Conservation (phyloP, 2,329 filamentous ascomycete genomes). For the Aureobasidium lini region DNA sequence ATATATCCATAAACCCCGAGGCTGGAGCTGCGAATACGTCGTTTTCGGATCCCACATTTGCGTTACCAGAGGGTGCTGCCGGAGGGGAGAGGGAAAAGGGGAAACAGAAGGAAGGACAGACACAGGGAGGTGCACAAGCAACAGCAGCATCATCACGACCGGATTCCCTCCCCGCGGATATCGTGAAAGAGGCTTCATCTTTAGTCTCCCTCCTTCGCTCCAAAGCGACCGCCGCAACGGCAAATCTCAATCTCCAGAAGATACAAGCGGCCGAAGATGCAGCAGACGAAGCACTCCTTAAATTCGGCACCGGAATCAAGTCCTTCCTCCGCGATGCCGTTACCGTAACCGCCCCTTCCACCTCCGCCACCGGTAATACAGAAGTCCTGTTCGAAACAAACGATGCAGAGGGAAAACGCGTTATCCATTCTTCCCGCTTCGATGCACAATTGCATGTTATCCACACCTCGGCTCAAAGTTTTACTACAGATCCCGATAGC, state of each 20-base stretch:
- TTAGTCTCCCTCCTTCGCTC: constrained; percentile 69
- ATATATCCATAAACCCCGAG: constrained; percentile 54
- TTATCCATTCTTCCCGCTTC: constrained; percentile 89
- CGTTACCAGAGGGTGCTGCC: constrained; percentile 10
- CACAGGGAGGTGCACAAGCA: background rate
- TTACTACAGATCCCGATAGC: constrained; percentile 69
- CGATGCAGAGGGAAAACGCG: constrained; percentile 77
- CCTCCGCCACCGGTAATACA: constrained; percentile 5
- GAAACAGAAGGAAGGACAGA: constrained; percentile 18
- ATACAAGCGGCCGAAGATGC: constrained; percentile 90
- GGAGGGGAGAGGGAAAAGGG: constrained; percentile 14
- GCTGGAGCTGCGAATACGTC: constrained; percentile 20
- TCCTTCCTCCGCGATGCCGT: constrained; percentile 89
- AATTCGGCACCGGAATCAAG: constrained; percentile 81
- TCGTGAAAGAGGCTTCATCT: constrained; percentile 49
- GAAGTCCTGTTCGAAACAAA: constrained; percentile 87
- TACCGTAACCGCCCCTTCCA: constrained; percentile 68
- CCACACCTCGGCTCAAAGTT: constrained; percentile 74
- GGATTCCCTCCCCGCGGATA: constrained; percentile 42
- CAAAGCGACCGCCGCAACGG: constrained; percentile 63
- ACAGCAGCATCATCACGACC: constrained; percentile 26
- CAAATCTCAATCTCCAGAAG: constrained; percentile 55
- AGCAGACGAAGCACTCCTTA: constrained; percentile 86
- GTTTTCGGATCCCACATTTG: constrained; percentile 20
- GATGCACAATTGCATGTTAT: constrained; percentile 95